phyloP scores from a whole-genome alignment of 345 rosid genomes.

The Hibiscus mutabilis region DNA sequence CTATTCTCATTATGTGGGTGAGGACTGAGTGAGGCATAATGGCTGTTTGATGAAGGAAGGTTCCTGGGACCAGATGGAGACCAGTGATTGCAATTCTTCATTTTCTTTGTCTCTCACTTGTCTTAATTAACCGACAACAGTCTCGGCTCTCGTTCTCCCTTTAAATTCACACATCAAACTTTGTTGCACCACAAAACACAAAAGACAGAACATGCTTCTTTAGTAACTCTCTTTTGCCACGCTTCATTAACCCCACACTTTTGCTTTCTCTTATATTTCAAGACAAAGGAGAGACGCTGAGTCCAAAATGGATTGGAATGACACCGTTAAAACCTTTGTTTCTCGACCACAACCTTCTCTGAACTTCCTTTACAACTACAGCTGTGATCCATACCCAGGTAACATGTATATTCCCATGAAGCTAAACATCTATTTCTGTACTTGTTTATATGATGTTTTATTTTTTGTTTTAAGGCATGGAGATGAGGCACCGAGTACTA shows the following conservation, averaged over 20 bases:
- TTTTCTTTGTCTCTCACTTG: background rate
- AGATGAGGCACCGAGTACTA: conserved; percentile 36
- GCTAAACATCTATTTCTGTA: too few species aligned
- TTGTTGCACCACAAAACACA: conserved; percentile 36
- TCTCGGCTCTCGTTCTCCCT: conserved; percentile 17
- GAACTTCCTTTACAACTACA: conserved; percentile 54
- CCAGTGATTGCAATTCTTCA: conserved; percentile 10
- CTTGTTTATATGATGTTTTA: too few species aligned
- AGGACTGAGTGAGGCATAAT: too few species aligned
- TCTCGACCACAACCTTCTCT: conserved; percentile 43
- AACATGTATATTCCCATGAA: background rate
- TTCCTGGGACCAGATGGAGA: conserved; percentile 31
- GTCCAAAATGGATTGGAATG: conserved; percentile 55
- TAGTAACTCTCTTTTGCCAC: conserved; percentile 18
- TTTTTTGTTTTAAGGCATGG: conserved; percentile 15
- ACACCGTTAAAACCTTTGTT: conserved; percentile 25
- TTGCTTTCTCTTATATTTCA: background rate
- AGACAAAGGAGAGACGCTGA: background rate
- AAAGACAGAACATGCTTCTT: too few species aligned
- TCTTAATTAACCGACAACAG: conserved; percentile 25
- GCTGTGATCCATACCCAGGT: conserved; percentile 63
- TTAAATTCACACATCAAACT: conserved; percentile 26
- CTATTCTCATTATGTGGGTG: too few species aligned
- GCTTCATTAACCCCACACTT: conserved; percentile 14
- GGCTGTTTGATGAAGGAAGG: background rate